Percentiles rank a stretch among this genome's conserved stretches.
phyloP scores from a whole-genome alignment of 2,329 filamentous ascomycete species.

The Juglanconis oblonga region DNA sequence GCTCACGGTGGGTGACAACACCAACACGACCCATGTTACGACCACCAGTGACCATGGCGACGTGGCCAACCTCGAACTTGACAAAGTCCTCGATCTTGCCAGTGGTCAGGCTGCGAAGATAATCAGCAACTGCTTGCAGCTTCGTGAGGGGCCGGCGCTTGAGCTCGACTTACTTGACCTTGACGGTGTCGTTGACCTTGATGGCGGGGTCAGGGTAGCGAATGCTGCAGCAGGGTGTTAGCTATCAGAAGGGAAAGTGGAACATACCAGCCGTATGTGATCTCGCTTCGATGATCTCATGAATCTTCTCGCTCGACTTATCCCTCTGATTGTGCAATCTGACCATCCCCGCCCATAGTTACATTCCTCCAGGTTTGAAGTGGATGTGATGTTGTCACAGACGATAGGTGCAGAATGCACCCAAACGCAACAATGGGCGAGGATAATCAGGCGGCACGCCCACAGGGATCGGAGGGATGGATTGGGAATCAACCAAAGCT shows the following conservation, averaged over 20 bases:
- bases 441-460: background rate
- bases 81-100: conserved; percentile 99
- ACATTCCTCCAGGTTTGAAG: background rate
- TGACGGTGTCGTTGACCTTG: conserved; percentile 99
- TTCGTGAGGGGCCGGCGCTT: too few species aligned
- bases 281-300: conserved; percentile 30
- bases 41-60: conserved; percentile 98
- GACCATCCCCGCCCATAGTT: background rate
- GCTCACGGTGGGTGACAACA: conserved; percentile 99
- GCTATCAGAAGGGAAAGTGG: conserved; percentile 29
- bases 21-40: conserved; percentile 99
- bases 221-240: conserved; percentile 66
- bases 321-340: background rate
- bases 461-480: conserved; percentile 26
- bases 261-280: conserved; percentile 55
- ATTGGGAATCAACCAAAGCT: conserved; percentile 79
- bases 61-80: conserved; percentile 97
- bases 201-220: conserved; percentile 97
- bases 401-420: background rate
- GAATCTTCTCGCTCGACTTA: conserved; percentile 5
- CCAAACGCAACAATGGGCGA: conserved; percentile 1
- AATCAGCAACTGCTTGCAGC: background rate
- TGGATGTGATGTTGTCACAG: background rate
- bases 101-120: conserved; percentile 59
- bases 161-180: conserved; percentile 66